Evolutionary conservation across 768 basidiomycete species (phyloP), one percentile per base, ranked within the genome.

Genomic region (Coprinopsis marcescibilis): DNA sequence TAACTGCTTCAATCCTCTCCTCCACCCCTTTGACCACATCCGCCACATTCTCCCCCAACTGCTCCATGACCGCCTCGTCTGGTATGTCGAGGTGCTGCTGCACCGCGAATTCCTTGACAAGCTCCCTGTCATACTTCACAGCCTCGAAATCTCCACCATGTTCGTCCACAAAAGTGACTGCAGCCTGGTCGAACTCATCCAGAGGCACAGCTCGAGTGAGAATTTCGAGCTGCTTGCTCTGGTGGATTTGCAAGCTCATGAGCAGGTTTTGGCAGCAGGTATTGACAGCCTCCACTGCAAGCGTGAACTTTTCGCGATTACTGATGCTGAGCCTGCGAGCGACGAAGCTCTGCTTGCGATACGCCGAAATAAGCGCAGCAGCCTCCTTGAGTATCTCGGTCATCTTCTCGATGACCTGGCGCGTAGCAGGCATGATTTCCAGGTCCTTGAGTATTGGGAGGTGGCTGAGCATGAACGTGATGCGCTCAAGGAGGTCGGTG

Each of bases 391-490:
- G 54, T 14, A 60, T 61, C n/a, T 62, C 65, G 45, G 60, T 66
- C 57, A 71, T 67, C 17, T 64, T 60, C 39, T 69, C 66, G 26
- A 71, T 56, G 20, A 71, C 68, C 46, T 61, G 62, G 21, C 59
- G 53, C 8, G 66, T 71, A 3, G 64, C 46, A 11, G 61, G 55
- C 52, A 63, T 60, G 48, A 67, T 57, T 38, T 64, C 60, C 32
- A 69, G 53, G 26, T 60, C 57, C 48, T 60, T 56, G 19, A 71
- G 55, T 13, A 62, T 53, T 5, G 65, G 63, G 26, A 71, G 57
- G 41, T 71, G 67, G 43, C 65, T 60, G 40, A 69, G 59, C 68
- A 69, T 69, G 60, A 71, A 71, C 6, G 64, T 65, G 54, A 69
- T 62, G n/a, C 69, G 66, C 36, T 71, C 67, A 30, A 71, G 47